Percentiles rank a stretch among this genome's conserved stretches.
phyloP scores from a whole-genome alignment of 2,329 filamentous ascomycete genomes.

The Sphaerulina musiva region DNA sequence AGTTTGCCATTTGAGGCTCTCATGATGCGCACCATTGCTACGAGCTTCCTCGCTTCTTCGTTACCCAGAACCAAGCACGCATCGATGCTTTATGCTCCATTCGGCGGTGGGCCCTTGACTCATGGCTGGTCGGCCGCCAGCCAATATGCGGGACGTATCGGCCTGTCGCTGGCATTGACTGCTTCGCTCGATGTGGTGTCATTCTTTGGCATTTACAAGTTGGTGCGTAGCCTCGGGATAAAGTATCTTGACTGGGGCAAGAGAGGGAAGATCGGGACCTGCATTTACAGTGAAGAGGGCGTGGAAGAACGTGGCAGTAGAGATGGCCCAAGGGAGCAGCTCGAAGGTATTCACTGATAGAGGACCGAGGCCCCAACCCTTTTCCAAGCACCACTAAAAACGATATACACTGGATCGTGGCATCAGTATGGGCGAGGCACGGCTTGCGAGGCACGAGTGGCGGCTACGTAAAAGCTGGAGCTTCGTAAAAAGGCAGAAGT shows the following conservation, averaged over 20 bases:
- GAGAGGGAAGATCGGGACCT: conserved; percentile 8
- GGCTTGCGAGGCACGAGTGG: too few relatives aligned
- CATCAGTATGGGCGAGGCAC: too few relatives aligned
- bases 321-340: not conserved
- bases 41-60: conserved; percentile 16
- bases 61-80: conserved; percentile 1
- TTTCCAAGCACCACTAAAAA: not conserved
- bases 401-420: too few relatives aligned
- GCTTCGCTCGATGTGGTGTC: conserved; percentile 15
- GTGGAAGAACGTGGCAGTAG: not conserved
- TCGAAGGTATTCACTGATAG: not conserved
- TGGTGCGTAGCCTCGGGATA: conserved; percentile 17
- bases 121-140: not conserved
- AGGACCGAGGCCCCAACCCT: not conserved
- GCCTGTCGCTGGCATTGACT: conserved; percentile 21
- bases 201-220: conserved; percentile 20
- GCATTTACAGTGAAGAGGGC: conserved; percentile 8
- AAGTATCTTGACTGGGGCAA: conserved; percentile 21
- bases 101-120: conserved; percentile 10
- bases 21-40: conserved; percentile 21
- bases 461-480: too few relatives aligned
- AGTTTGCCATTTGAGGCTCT: conserved; percentile 24
- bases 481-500: too few relatives aligned
- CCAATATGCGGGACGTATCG: conserved; percentile 19
- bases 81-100: conserved; percentile 10